Evolutionary conservation across 108 stramenopile species (phyloP), one percentile per base, ranked within the genome.

Genomic region (Cyclotella atomus): DNA sequence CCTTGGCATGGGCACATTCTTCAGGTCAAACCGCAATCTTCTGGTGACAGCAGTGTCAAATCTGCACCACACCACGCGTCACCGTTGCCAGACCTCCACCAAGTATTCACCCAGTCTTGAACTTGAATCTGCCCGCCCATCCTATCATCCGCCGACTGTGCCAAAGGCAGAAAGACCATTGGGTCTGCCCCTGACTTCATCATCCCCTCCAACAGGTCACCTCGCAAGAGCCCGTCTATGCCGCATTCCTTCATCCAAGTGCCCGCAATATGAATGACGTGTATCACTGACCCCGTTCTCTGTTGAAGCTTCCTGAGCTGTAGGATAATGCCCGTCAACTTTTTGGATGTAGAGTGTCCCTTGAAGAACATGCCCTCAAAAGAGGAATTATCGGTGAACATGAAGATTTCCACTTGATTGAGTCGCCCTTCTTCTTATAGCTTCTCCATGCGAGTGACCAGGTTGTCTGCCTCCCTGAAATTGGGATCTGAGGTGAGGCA

Each of bases 311-410:
- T 49, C 23, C 59, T 32, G 20, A 85, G 59, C 5, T 57, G 3
- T 1, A 85, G 50, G 14, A 88, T 71, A 19, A 85, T 38, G 1
- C 71, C 50, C 25, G 30, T 69, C 23, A 88, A 56, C 23, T 55
- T 36, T 41, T 70, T 53, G 25, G 68, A 69, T 0, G 14, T 71
- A 15, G 73, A 82, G 28, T 62, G 70, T 17, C 87, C 87, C 32
- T 70, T 75, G 45, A 75, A 82, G 57, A 75, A 81, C 17, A 72
- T 70, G 2, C 45, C 54, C 47, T 86, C 85, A 47, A 76, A 65
- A 0, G 45, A 49, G 2, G 43, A 49, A 63, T 84, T 87, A 73
- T 87, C 83, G 0, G 83, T 84, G 28, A 82, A 68, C 12, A 82
- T 14, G 21, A 73, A 84, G 2, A 87, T 15, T 47, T 82, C 83